Conservation (phyloP, 352 stramenopile species). For the Phytophthora crassamura region DNA sequence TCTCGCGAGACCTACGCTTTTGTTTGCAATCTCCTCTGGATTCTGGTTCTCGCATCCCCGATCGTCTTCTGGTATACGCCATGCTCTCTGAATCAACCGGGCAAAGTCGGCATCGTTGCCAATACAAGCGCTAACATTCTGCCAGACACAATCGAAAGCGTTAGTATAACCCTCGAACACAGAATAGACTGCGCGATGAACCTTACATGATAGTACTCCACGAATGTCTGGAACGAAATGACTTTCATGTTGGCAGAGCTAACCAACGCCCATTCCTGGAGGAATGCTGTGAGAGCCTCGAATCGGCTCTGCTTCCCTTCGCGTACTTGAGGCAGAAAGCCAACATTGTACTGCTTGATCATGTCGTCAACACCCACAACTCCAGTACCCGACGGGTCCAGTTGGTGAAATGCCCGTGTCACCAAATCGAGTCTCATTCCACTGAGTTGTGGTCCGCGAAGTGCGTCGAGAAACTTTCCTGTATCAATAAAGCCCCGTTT, state of each 20-base stretch:
- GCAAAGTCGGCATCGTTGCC: constrained; percentile 85
- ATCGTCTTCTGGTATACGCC: constrained; percentile 49
- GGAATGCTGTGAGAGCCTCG: constrained; percentile 69
- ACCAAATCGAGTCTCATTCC: constrained; percentile 47
- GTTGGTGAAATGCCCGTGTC: constrained; percentile 55
- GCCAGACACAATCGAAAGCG: constrained; percentile 1
- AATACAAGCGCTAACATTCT: constrained; percentile 86
- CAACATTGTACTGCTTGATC: constrained; percentile 74
- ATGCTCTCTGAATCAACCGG: constrained; percentile 76
- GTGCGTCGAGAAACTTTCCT: constrained; percentile 53
- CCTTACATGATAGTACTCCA: constrained; percentile 82
- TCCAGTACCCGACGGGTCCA: constrained; percentile 53
- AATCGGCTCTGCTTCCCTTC: constrained; percentile 60
- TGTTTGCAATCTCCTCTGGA: neutral
- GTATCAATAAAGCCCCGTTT: constrained; percentile 60
- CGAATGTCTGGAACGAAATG: constrained; percentile 71
- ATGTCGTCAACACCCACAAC: constrained; percentile 64
- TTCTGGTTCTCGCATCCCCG: constrained; percentile 6
- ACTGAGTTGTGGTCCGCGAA: constrained; percentile 49
- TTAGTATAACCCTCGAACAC: constrained; percentile 9
- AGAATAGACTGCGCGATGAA: neutral
- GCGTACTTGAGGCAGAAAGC: constrained; percentile 74
- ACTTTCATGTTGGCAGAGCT: constrained; percentile 35
- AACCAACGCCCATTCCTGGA: constrained; percentile 70
- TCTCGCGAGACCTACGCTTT: neutral